Percentiles rank a stretch among this genome's conserved stretches.
Evolutionary conservation across 2,329 filamentous ascomycete genomes (phyloP).

Genomic region (Rhynchosporium secalis): DNA sequence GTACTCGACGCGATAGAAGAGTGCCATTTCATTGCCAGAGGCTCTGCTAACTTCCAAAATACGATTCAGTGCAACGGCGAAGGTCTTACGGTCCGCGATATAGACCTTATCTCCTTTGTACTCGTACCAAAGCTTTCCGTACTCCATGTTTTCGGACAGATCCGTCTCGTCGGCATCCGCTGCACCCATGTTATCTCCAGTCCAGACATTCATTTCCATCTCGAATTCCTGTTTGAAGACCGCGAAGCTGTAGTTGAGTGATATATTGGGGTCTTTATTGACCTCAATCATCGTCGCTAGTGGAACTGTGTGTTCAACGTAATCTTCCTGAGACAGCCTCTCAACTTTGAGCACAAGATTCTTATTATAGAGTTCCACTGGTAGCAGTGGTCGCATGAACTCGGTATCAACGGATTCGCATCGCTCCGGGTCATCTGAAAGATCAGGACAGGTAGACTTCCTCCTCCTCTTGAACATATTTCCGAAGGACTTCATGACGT

Average conservation of each 20-base stretch:
- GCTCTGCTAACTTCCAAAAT: not conserved
- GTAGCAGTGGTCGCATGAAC: not conserved
- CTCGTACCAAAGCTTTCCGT: not conserved
- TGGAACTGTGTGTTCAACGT: not conserved
- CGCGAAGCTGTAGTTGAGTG: not conserved
- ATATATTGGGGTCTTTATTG: not conserved
- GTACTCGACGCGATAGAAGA: slow-evolving; percentile 1
- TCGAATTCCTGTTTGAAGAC: not conserved
- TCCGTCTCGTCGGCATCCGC: no score
- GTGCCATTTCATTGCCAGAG: not conserved
- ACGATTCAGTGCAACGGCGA: not conserved
- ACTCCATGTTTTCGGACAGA: not conserved
- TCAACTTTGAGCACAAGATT: not conserved
- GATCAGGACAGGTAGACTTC: no score
- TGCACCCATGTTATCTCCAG: not conserved
- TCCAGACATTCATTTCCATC: not conserved
- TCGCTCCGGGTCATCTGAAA: not conserved
- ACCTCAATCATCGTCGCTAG: not conserved
- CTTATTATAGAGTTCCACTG: not conserved
- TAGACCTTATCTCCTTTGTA: not conserved
- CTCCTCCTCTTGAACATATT: no score
- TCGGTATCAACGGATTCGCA: not conserved
- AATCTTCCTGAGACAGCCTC: not conserved
- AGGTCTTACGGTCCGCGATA: not conserved
- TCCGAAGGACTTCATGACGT: no score